phyloP scores from a whole-genome alignment of 75 land plant genomes.

The Pinus albicaulis region DNA sequence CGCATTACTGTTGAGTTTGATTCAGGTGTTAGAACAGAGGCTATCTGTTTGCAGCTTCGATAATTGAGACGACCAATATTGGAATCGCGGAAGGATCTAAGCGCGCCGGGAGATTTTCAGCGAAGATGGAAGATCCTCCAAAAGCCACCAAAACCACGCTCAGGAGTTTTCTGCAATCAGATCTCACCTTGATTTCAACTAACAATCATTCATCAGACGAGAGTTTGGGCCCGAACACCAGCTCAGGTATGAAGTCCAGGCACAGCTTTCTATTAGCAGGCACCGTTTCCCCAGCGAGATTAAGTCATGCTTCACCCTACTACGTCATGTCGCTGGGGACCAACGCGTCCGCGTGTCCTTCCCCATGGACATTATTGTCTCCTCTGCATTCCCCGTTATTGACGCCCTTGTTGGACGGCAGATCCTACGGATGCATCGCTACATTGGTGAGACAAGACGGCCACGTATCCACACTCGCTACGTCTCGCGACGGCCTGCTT shows the following conservation, averaged over 20 bases:
- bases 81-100: too few species aligned
- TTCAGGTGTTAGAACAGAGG: too few species aligned
- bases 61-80: too few species aligned
- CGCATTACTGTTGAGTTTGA: too few species aligned
- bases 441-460: slow-evolving; percentile 50
- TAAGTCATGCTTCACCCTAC: slow-evolving; percentile 14
- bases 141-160: background rate
- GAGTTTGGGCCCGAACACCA: background rate
- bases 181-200: background rate
- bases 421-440: slow-evolving; percentile 22
- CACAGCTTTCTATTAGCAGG: background rate
- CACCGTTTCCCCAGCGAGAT: background rate
- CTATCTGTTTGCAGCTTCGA: too few species aligned
- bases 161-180: background rate
- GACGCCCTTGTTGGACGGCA: slow-evolving; percentile 8
- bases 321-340: too few species aligned
- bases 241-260: background rate
- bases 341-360: background rate
- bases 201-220: background rate
- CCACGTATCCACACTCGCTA: slow-evolving; percentile 75
- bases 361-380: background rate
- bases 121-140: background rate
- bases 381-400: slow-evolving; percentile 9
- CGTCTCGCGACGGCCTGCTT: slow-evolving; percentile 37
- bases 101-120: too few species aligned